These are phyloP conservation scores for Baorangia bicolor DNA, from an alignment of 768 basidiomycete species.

Conservation along the genomic window DNA sequence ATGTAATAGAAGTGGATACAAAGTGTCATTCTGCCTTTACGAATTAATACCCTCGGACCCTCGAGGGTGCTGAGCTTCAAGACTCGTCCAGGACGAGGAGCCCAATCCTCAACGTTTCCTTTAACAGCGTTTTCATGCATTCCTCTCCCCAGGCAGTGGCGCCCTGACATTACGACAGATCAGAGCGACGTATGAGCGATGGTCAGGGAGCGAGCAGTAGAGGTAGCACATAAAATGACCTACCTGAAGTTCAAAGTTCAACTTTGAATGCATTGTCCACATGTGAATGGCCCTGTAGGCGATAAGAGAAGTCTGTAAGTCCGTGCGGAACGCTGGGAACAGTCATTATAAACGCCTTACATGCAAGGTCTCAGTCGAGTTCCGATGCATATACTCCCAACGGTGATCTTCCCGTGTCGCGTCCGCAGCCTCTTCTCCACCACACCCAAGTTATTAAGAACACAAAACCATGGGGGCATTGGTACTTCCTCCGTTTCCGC, in stretches of 20 bases:
- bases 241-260: conserved; percentile 15
- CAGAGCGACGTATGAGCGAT: background rate
- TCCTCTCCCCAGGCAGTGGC: conserved; percentile 23
- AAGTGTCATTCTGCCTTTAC: background rate
- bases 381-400: conserved; percentile 8
- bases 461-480: conserved; percentile 1
- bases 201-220: background rate
- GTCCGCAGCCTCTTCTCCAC: conserved; percentile 12
- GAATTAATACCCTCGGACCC: too few species aligned
- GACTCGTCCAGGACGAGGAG: conserved; percentile 8
- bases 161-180: conserved; percentile 4
- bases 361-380: conserved; percentile 5
- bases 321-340: too few species aligned
- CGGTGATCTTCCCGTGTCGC: background rate
- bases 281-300: conserved; percentile 10
- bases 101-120: conserved; percentile 18
- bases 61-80: background rate
- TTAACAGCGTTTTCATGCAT: conserved; percentile 10
- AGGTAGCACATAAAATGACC: background rate
- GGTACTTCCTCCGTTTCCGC: background rate
- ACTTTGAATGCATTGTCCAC: conserved; percentile 20
- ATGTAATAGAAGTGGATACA: background rate
- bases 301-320: background rate
- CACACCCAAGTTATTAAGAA: conserved; percentile 14
- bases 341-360: background rate